A percentile compares a stretch with the other conserved stretches of the same genome.
These are phyloP conservation scores for Gautieria morchelliformis DNA, from an alignment of 768 basidiomycete species.

Conservation along the genomic window DNA sequence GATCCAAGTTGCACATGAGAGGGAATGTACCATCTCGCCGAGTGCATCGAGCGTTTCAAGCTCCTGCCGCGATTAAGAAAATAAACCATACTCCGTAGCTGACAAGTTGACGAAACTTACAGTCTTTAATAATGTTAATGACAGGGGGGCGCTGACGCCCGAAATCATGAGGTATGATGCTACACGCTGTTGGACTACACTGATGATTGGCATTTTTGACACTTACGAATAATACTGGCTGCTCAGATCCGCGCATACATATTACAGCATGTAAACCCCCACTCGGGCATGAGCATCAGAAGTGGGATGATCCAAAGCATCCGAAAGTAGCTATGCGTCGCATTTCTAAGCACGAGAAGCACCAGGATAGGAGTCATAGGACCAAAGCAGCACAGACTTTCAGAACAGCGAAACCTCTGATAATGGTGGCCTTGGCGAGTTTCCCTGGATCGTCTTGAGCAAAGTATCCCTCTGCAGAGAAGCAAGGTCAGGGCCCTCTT, in stretches of 20 bases:
- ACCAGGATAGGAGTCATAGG: background rate
- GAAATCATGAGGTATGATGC: slow-evolving; percentile 56
- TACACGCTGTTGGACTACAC: slow-evolving; percentile 10
- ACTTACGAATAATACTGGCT: slow-evolving; percentile 49
- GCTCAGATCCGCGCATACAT: slow-evolving; percentile 40
- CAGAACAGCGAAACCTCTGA: slow-evolving; percentile 48
- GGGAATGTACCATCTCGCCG: slow-evolving; percentile 43
- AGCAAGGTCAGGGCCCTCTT: slow-evolving; percentile 60
- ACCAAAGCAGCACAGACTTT: slow-evolving; percentile 29
- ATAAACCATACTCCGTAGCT: background rate
- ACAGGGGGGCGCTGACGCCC: slow-evolving; percentile 37
- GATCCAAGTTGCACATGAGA: background rate
- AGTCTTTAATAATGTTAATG: slow-evolving; percentile 37
- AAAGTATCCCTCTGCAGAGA: background rate
- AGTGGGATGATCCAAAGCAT: slow-evolving; percentile 40
- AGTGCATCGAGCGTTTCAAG: slow-evolving; percentile 56
- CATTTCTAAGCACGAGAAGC: background rate
- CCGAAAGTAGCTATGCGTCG: slow-evolving; percentile 31
- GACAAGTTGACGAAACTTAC: slow-evolving; percentile 14
- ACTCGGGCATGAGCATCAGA: slow-evolving; percentile 27
- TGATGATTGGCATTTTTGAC: background rate
- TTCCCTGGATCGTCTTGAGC: slow-evolving; percentile 30
- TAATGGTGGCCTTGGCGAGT: slow-evolving; percentile 49
- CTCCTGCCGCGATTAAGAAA: slow-evolving; percentile 26
- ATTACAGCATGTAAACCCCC: slow-evolving; percentile 33